Evolutionary conservation across 768 basidiomycete species (phyloP).

Genomic region (Nidularia sp.): DNA sequence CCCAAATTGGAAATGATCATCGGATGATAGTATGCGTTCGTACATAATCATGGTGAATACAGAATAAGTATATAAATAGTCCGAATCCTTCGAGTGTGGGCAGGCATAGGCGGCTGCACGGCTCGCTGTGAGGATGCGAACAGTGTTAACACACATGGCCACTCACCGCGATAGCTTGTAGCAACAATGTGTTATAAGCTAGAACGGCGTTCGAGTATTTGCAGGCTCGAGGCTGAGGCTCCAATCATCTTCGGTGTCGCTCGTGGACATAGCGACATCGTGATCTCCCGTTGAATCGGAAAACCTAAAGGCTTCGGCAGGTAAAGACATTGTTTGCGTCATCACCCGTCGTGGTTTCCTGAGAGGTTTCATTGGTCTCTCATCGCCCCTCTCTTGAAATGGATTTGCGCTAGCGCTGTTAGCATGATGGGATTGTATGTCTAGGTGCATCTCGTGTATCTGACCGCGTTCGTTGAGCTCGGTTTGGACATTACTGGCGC

Average conservation of each 20-base stretch:
- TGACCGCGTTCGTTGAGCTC: background rate
- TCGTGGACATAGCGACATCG: constrained; percentile 1
- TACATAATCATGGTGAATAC: background rate
- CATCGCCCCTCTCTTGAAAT: constrained; percentile 1
- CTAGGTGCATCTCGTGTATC: constrained; percentile 1
- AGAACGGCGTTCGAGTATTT: background rate
- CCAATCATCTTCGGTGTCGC: constrained; percentile 35
- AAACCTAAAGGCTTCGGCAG: constrained; percentile 17
- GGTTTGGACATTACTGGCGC: background rate
- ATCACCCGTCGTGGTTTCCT: constrained; percentile 27
- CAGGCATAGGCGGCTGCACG: background rate
- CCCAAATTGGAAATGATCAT: background rate
- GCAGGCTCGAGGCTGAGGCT: constrained; percentile 26
- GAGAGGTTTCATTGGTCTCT: constrained; percentile 35
- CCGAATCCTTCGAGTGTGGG: background rate
- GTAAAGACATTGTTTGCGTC: constrained; percentile 32
- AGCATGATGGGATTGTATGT: constrained; percentile 13
- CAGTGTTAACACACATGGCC: too few relatives aligned
- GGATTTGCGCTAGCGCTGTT: constrained; percentile 13
- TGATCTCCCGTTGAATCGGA: constrained; percentile 4
- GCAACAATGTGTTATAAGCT: background rate
- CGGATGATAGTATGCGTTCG: background rate
- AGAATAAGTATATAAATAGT: background rate
- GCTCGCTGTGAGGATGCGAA: too few relatives aligned
- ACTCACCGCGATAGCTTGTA: background rate